Percentiles rank a stretch among this genome's conserved stretches.
phyloP scores from a whole-genome alignment of 2,329 filamentous ascomycete species.

The Biscogniauxia marginata region DNA sequence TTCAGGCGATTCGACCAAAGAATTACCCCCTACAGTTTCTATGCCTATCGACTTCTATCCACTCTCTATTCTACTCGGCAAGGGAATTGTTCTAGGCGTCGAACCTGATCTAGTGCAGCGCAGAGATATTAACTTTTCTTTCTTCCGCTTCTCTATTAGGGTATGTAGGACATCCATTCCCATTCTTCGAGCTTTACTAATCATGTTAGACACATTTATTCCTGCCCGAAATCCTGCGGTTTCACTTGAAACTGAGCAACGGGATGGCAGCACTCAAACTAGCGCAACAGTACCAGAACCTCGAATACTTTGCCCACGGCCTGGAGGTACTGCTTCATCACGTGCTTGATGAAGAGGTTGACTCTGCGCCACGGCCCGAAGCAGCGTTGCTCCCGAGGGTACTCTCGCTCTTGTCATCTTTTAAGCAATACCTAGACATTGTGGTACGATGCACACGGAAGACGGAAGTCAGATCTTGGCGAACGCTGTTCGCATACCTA shows the following conservation, averaged over 20 bases:
- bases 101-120: constrained; percentile 93
- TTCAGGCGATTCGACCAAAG: constrained; percentile 62
- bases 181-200: constrained; percentile 8
- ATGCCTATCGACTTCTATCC: constrained; percentile 95
- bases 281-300: constrained; percentile 78
- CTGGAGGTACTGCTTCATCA: constrained; percentile 90
- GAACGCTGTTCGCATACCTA: constrained; percentile 86
- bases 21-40: constrained; percentile 71
- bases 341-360: constrained; percentile 92
- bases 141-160: constrained; percentile 82
- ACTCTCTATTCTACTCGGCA: constrained; percentile 80
- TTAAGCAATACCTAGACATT: constrained; percentile 87
- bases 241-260: constrained; percentile 73
- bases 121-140: constrained; percentile 86
- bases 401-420: constrained; percentile 65
- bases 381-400: constrained; percentile 64
- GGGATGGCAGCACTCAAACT: constrained; percentile 78
- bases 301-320: constrained; percentile 91
- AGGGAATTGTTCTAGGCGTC: constrained; percentile 85
- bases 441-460: constrained; percentile 96
- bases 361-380: constrained; percentile 62
- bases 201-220: constrained; percentile 78
- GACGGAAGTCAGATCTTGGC: constrained; percentile 93
- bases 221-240: constrained; percentile 80
- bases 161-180: constrained; percentile 50